These are phyloP conservation scores for Penicillium silybi DNA, from an alignment of 495 filamentous ascomycete genomes.

Conservation along the genomic window DNA sequence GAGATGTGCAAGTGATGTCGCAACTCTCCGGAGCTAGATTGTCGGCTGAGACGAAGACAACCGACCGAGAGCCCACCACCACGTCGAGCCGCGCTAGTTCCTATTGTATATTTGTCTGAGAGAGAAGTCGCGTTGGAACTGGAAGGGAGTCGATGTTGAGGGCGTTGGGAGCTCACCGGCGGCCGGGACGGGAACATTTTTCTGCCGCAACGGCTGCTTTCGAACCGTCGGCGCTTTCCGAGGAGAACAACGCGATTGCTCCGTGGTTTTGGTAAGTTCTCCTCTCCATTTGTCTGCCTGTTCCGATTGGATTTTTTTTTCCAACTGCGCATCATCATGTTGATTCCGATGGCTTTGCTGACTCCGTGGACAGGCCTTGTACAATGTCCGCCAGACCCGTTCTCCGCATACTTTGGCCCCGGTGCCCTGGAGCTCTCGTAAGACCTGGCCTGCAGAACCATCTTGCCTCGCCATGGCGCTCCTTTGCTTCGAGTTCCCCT, in stretches of 20 bases:
- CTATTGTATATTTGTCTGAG: slow-evolving; percentile 5
- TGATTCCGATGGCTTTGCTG: slow-evolving; percentile 5
- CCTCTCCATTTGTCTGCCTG: neutral
- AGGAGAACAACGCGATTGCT: slow-evolving; percentile 19
- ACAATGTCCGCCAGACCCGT: slow-evolving; percentile 33
- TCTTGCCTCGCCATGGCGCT: slow-evolving; percentile 24
- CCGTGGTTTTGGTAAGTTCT: slow-evolving; percentile 11
- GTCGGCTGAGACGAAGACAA: slow-evolving; percentile 21
- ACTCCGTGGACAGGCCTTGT: slow-evolving; percentile 14
- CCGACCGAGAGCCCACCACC: slow-evolving; percentile 33
- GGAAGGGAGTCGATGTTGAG: slow-evolving; percentile 33
- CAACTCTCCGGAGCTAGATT: slow-evolving; percentile 22
- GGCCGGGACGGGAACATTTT: slow-evolving; percentile 47
- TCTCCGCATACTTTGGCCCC: slow-evolving; percentile 26
- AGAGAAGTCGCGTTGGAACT: slow-evolving; percentile 9
- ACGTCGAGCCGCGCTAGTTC: slow-evolving; percentile 19
- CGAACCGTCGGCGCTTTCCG: slow-evolving; percentile 22
- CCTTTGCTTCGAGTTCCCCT: slow-evolving; percentile 31
- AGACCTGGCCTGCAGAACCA: slow-evolving; percentile 11
- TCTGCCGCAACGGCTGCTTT: slow-evolving; percentile 35
- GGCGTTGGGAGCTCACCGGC: slow-evolving; percentile 45
- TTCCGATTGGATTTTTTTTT: neutral
- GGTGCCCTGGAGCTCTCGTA: slow-evolving; percentile 18
- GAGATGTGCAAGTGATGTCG: slow-evolving; percentile 17
- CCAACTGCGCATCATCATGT: neutral